phyloP scores from a whole-genome alignment of 2,329 filamentous ascomycete species.

The Monilinia polystroma region DNA sequence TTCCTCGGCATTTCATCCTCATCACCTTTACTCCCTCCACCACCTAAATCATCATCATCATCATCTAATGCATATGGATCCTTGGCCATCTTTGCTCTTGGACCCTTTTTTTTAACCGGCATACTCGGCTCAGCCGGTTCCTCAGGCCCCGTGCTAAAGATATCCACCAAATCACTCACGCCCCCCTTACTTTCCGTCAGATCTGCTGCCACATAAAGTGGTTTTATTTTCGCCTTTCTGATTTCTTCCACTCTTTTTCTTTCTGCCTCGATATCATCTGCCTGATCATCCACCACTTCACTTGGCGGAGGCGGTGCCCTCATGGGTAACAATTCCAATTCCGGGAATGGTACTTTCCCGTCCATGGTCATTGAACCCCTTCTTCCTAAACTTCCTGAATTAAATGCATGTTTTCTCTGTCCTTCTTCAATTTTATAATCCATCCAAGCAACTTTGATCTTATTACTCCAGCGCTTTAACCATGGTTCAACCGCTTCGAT shows the following conservation, averaged over 20 bases:
- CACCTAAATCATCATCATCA: slow-evolving; percentile 15
- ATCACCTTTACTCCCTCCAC: neutral
- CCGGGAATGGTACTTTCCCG: slow-evolving; percentile 34
- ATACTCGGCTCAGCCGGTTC: slow-evolving; percentile 18
- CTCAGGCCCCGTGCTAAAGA: slow-evolving; percentile 21
- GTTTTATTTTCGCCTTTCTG: slow-evolving; percentile 14
- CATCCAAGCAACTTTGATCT: slow-evolving; percentile 15
- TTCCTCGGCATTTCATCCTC: slow-evolving; percentile 1
- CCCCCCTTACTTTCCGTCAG: slow-evolving; percentile 10
- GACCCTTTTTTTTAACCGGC: slow-evolving; percentile 19
- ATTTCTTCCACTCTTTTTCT: slow-evolving; percentile 25
- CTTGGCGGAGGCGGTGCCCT: slow-evolving; percentile 22
- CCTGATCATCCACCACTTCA: slow-evolving; percentile 24
- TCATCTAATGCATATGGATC: slow-evolving; percentile 20
- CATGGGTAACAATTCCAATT: slow-evolving; percentile 36
- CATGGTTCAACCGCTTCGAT: slow-evolving; percentile 15
- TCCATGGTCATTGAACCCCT: slow-evolving; percentile 33
- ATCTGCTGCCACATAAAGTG: slow-evolving; percentile 13
- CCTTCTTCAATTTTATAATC: slow-evolving; percentile 12
- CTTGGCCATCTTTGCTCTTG: slow-evolving; percentile 4
- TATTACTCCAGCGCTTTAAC: slow-evolving; percentile 15
- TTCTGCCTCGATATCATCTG: slow-evolving; percentile 23
- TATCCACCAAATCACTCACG: slow-evolving; percentile 22
- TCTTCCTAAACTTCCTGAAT: slow-evolving; percentile 26
- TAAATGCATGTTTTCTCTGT: slow-evolving; percentile 11